phyloP scores from a whole-genome alignment of 257 asterid species.

The Gardenia jasminoides region DNA sequence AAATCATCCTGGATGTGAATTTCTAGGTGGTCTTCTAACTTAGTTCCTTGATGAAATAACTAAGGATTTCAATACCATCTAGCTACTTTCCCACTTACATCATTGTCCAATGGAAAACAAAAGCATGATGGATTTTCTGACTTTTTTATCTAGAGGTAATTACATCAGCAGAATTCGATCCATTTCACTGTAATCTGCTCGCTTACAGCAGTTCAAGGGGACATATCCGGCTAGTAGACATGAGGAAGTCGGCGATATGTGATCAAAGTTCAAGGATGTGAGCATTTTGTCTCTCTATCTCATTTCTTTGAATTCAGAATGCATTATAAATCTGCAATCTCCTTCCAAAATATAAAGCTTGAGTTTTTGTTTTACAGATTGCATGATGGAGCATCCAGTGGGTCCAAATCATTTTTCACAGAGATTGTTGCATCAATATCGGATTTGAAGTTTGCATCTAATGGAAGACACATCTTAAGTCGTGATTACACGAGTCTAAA shows the following conservation, averaged over 20 bases:
- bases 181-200: constrained; percentile 73
- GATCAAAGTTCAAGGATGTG: constrained; percentile 64
- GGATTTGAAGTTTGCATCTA: constrained; percentile 68
- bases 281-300: constrained; percentile 26
- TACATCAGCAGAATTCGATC: constrained; percentile 79
- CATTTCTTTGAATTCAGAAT: constrained; percentile 1
- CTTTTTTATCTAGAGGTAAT: constrained; percentile 57
- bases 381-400: constrained; percentile 53
- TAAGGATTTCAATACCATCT: not conserved
- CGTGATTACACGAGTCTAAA: constrained; percentile 76
- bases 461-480: constrained; percentile 70
- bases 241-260: constrained; percentile 80
- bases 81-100: not conserved
- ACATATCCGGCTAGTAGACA: constrained; percentile 66
- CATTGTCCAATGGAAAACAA: not conserved
- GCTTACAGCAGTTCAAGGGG: constrained; percentile 85
- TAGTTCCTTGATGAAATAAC: not conserved
- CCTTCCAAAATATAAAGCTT: constrained; percentile 7
- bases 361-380: constrained; percentile 39
- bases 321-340: not conserved
- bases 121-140: constrained; percentile 27
- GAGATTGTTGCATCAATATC: constrained; percentile 71
- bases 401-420: constrained; percentile 66
- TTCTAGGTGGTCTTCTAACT: not conserved
- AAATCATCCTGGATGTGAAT: not conserved